Percentiles rank a stretch among this genome's conserved stretches.
Evolutionary conservation across 1,284 basidiomycete species (phyloP).

Genomic region (Cutaneotrichosporon spelunceum): DNA sequence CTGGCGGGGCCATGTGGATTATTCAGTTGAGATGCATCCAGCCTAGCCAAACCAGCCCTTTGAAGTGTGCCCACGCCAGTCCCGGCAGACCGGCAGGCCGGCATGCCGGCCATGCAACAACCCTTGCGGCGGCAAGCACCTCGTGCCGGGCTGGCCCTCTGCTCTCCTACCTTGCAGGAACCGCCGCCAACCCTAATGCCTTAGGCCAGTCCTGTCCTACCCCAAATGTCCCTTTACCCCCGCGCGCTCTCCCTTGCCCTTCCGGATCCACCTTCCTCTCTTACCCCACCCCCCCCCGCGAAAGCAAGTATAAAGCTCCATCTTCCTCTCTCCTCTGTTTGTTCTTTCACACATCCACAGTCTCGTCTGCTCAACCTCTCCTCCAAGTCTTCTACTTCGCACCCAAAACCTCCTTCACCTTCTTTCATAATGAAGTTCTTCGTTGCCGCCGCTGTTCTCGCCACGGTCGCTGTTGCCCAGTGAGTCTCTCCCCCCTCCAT

Average conservation of each 20-base stretch:
- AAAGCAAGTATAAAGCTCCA: conserved; percentile 1
- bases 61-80: too few relatives aligned
- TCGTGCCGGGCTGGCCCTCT: too few relatives aligned
- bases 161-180: too few relatives aligned
- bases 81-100: too few relatives aligned
- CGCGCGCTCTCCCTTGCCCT: neutral
- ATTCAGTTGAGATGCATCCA: too few relatives aligned
- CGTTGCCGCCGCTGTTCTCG: conserved; percentile 11
- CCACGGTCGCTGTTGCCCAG: conserved; percentile 15
- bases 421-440: conserved; percentile 16
- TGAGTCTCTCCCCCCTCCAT: neutral
- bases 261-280: neutral
- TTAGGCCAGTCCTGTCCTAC: too few relatives aligned
- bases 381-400: neutral
- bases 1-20: too few relatives aligned
- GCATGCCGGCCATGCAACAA: too few relatives aligned
- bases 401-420: neutral
- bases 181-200: neutral
- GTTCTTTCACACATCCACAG: conserved; percentile 3
- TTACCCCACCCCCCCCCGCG: neutral
- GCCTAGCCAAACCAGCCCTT: too few relatives aligned
- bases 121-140: too few relatives aligned
- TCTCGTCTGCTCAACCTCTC: neutral
- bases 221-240: neutral
- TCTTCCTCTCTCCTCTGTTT: neutral